Evolutionary conservation across 768 basidiomycete genomes (phyloP).

Genomic region (Suillus brevipes): DNA sequence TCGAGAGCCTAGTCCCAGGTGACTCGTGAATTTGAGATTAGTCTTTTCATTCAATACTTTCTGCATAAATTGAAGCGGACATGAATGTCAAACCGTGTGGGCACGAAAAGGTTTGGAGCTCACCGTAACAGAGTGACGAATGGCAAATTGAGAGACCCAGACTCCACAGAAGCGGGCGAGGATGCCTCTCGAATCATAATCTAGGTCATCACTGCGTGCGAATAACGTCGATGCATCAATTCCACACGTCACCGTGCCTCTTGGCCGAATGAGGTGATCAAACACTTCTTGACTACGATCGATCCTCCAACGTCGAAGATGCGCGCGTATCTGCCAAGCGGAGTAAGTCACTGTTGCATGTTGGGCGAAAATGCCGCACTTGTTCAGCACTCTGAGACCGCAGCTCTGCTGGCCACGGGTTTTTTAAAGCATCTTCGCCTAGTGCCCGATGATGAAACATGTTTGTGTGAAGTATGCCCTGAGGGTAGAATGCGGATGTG

Average conservation of each 20-base stretch:
- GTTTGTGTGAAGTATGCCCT: background rate
- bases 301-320: constrained; percentile 42
- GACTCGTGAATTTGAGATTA: constrained; percentile 39
- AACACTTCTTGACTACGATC: constrained; percentile 37
- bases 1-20: constrained; percentile 30
- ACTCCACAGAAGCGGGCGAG: constrained; percentile 39
- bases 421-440: constrained; percentile 41
- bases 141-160: constrained; percentile 32
- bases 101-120: constrained; percentile 16
- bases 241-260: constrained; percentile 44
- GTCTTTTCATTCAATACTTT: constrained; percentile 50
- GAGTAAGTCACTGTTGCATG: background rate
- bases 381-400: constrained; percentile 48
- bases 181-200: constrained; percentile 27
- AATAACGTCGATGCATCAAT: constrained; percentile 54
- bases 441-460: background rate
- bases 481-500: constrained; percentile 11
- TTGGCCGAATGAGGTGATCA: constrained; percentile 43
- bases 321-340: constrained; percentile 43
- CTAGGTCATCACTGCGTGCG: constrained; percentile 33
- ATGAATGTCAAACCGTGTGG: constrained; percentile 17
- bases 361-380: constrained; percentile 32
- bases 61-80: constrained; percentile 35
- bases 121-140: constrained; percentile 50
- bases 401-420: constrained; percentile 46